phyloP scores from a whole-genome alignment of 768 basidiomycete genomes.

The Termitomyces sp. region DNA sequence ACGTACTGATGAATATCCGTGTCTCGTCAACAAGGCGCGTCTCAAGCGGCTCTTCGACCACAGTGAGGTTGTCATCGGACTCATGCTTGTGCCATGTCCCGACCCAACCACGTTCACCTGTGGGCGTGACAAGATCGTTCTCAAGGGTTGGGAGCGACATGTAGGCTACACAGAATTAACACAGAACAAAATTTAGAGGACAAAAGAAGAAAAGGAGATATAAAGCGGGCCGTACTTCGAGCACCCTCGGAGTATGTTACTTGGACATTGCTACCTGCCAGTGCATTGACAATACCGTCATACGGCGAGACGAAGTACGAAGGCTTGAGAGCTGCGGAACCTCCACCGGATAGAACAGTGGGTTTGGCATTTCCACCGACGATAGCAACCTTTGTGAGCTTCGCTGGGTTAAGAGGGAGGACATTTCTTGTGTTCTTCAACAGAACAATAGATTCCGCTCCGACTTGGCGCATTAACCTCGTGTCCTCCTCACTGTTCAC shows the following conservation, averaged over 20 bases:
- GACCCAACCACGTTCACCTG: conserved; percentile 65
- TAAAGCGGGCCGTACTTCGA: conserved; percentile 38
- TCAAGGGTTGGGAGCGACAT: conserved; percentile 67
- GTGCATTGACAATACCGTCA: conserved; percentile 65
- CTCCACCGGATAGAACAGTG: conserved; percentile 61
- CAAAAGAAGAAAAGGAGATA: neutral
- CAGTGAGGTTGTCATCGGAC: conserved; percentile 51
- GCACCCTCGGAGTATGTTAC: conserved; percentile 70
- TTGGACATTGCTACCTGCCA: conserved; percentile 43
- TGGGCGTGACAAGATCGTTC: conserved; percentile 55
- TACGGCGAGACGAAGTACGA: conserved; percentile 77
- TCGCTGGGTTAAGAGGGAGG: conserved; percentile 47
- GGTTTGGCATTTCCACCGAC: conserved; percentile 74
- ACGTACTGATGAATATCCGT: conserved; percentile 57
- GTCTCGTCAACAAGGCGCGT: conserved; percentile 57
- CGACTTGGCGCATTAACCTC: conserved; percentile 61
- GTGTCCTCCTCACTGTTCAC: conserved; percentile 61
- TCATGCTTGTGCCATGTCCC: conserved; percentile 60
- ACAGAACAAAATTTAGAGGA: conserved; percentile 4
- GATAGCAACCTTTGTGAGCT: conserved; percentile 67
- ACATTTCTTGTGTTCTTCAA: conserved; percentile 62
- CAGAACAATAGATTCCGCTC: conserved; percentile 68
- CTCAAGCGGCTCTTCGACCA: conserved; percentile 39
- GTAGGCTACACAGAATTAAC: conserved; percentile 46
- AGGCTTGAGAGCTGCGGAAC: conserved; percentile 68